Base-by-base conservation (phyloP, 805 yeast species). In the Lipomyces orientalis region DNA sequence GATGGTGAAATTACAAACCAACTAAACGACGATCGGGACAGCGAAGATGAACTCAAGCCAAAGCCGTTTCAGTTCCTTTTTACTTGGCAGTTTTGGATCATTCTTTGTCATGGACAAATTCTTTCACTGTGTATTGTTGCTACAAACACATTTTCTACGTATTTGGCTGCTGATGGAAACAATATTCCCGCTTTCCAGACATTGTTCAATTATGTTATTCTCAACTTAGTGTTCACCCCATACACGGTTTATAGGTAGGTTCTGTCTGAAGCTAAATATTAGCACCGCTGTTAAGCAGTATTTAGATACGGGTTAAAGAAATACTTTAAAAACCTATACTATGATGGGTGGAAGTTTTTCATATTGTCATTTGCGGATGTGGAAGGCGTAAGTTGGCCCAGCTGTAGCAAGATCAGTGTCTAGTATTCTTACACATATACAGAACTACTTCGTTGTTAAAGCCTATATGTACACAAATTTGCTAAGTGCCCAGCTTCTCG, bases 131-230 rank as follows among this genome's bases (percentile, higher is more conserved):
- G 81, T 61, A 73, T 81, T 35, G 80, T 79, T 3, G 81, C 82
- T 59, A 82, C 84, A 52, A 81, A 81, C 69, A 81, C 84, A 12
- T 70, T 81, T 66, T 80, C 83, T 29, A 79, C 83, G 6, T 80
- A 74, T 55, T 69, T 82, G 74, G 77, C 78, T 43, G 70, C 79
- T 55, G 75, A 75, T 14, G 81, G 81, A 7, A 77, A 79, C 65
- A 74, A 79, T 16, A 77, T 81, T 68, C 84, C 84, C n/a, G 82
- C 84, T 4, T 78, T 81, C 68, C 84, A 81, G 75, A 75, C 81
- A 35, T 68, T 81, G 64, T 78, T 81, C 75, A 79, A 79, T 74
- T 81, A 81, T 66, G 79, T 75, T 16, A 51, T 80, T 60, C 70
- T 81, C 66, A 76, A 78, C 39, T 54, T 81, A 16, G 71, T 82